Base-by-base conservation (phyloP, 306 rosid genomes). In the Casuarina glauca region DNA sequence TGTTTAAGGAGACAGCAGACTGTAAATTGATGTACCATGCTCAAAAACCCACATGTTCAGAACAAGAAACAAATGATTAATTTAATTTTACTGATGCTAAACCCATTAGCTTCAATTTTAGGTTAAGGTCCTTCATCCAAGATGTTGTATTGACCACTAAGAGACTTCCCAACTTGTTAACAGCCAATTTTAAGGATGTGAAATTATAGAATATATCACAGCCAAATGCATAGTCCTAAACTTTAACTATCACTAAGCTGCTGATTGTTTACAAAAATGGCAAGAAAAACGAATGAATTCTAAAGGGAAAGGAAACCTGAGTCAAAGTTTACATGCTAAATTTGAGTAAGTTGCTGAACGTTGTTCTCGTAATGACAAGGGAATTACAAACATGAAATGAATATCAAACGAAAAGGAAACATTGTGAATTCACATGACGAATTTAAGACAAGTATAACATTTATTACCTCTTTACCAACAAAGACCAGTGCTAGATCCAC, bases 401-500 rank as follows among this genome's bases (percentile, higher is more conserved):
- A 53, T 72, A 19, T 66, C n/a, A 55, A 19, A 52, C 11, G 26
- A 6, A 13, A 26, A 26, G 32, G 32, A 26, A 26, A 26, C 32
- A 26, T 26, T 26, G 32, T 26, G 32, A 39, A 42, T 70, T 69
- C 76, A 73, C 62, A 69, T 5, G 68, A 76, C 49, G 55, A 5
- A 45, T 55, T 76, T 48, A 17, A 72, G 42, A 78, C 4, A 61
- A 51, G 44, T 58, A 5, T 77, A 75, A 54, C 38, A 84, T 70
- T 49, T 74, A 52, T 82, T 87, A 95, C 99, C 99, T 88, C 90
- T 79, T 82, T 77, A 77, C 99, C 97, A 76, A 95, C 76, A 64
- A 95, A 95, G 76, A 95, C 78, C 81, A 95, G 91, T 72, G 97
- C 97, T 68, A 93, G 76, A 86, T 95, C 99, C 80, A 91, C 80